Evolutionary conservation across 1,139 yeast genomes (phyloP).

Genomic region (Yamadazyma spencermartinsiae): DNA sequence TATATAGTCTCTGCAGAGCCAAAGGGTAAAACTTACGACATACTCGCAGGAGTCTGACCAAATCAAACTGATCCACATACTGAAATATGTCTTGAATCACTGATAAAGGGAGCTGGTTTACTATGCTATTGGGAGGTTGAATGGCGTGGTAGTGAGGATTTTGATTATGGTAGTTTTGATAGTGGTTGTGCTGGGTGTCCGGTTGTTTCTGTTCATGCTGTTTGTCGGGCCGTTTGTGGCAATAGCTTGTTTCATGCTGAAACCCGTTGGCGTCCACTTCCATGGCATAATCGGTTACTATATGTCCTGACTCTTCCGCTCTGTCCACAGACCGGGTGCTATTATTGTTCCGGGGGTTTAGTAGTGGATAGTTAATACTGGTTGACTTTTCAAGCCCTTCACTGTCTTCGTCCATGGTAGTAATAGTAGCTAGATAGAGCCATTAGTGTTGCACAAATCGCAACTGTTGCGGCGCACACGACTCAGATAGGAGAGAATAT

Average conservation of each 20-base stretch:
- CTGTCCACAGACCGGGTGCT: neutral
- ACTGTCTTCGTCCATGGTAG: neutral
- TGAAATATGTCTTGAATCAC: conserved; percentile 11
- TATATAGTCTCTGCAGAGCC: conserved; percentile 29
- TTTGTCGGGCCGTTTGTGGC: no score
- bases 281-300: neutral
- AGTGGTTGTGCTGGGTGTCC: no score
- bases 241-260: no score
- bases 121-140: conserved; percentile 2
- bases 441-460: neutral
- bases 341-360: neutral
- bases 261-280: no score
- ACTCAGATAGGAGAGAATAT: neutral
- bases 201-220: no score
- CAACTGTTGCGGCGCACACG: neutral
- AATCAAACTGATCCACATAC: conserved; percentile 35
- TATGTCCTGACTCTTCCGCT: neutral
- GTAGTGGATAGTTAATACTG: neutral
- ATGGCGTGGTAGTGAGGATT: neutral
- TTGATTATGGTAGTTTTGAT: no score
- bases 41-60: conserved; percentile 26
- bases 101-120: conserved; percentile 4
- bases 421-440: no score
- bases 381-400: neutral
- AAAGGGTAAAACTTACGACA: conserved; percentile 24